A percentile compares a stretch with the other conserved stretches of the same genome.
These are phyloP conservation scores for Hemisphaericaspora nanyangensis DNA, from an alignment of 805 yeast species.

Conservation along the genomic window DNA sequence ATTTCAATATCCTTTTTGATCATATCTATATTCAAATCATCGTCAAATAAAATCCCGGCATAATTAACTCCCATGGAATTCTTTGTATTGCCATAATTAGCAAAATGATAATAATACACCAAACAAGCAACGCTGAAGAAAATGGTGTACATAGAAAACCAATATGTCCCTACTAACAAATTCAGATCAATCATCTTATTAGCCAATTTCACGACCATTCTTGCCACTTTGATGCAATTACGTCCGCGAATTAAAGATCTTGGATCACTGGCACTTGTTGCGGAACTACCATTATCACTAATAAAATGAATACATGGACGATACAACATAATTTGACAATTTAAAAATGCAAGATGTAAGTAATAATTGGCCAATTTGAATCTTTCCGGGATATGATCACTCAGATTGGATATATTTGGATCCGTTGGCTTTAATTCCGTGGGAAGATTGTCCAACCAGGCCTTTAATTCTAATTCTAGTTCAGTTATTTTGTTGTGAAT, in stretches of 20 bases:
- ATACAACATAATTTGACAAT: slow-evolving; percentile 76
- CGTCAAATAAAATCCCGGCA: slow-evolving; percentile 44
- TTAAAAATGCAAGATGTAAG: slow-evolving; percentile 65
- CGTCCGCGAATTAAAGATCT: slow-evolving; percentile 70
- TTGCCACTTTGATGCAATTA: slow-evolving; percentile 79
- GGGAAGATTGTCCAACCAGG: slow-evolving; percentile 73
- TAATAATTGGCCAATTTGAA: slow-evolving; percentile 73
- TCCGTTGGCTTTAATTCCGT: slow-evolving; percentile 68
- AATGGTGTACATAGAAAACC: slow-evolving; percentile 88
- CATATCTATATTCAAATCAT: slow-evolving; percentile 49
- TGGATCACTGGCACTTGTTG: slow-evolving; percentile 40
- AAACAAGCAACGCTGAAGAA: slow-evolving; percentile 86
- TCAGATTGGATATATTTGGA: slow-evolving; percentile 33
- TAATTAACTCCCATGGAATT: slow-evolving; percentile 33
- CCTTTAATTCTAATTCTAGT: slow-evolving; percentile 64
- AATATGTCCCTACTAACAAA: slow-evolving; percentile 77
- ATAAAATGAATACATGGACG: slow-evolving; percentile 87
- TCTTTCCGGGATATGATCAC: slow-evolving; percentile 39
- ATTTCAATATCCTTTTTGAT: slow-evolving; percentile 74
- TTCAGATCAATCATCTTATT: slow-evolving; percentile 72
- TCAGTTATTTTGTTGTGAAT: slow-evolving; percentile 48
- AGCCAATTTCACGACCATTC: slow-evolving; percentile 76
- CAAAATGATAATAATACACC: slow-evolving; percentile 70
- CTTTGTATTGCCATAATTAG: slow-evolving; percentile 38
- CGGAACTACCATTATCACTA: slow-evolving; percentile 43